Base-by-base conservation (phyloP, 805 yeast species). In the Kodamaea nitidulidarum region DNA sequence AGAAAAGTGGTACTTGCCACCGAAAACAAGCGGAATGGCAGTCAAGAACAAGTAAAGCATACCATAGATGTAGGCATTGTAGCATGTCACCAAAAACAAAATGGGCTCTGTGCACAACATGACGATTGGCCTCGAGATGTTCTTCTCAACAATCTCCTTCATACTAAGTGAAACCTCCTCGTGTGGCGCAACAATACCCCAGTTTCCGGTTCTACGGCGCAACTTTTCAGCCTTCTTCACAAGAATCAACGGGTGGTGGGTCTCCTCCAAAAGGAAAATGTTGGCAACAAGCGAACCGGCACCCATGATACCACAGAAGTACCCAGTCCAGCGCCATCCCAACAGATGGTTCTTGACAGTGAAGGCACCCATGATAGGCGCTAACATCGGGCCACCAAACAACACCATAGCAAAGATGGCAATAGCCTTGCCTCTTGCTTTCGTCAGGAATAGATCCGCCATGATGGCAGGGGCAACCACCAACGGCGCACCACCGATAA, bases 391-490 rank as follows among this genome's bases (percentile, higher is more conserved):
- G 42, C 95, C 93, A 48, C 67, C 70, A 42, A 85, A 84, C 25
- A 87, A 86, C 33, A 81, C 78, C 65, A 84, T 71, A 1, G 87
- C 70, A 51, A 88, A 88, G 12, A 82, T 46, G 7, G 81, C 68
- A 50, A 87, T 70, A 14, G 95, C 95, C 36, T 71, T 74, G 50
- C 96, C 96, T 63, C 96, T 76, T 16, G 70, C 55, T 26, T 58
- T 58, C 42, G 79, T 78, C 47, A 75, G 76, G 55, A 79, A 87
- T 71, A 87, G 71, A 60, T 88, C 96, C 6, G 95, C 84, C 67
- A 87, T 81, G 0, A 83, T 75, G 35, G 95, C 96, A 18, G 95
- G 95, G 7, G 81, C 88, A 29, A 86, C 87, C 18, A 85, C 91
- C 52, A 88, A 60, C 1, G 95, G 88, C 29, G 93, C 88, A 15